Evolutionary conservation across 2,329 filamentous ascomycete species (phyloP), one percentile per base, ranked within the genome.

Genomic region (Colletotrichum sp.): DNA sequence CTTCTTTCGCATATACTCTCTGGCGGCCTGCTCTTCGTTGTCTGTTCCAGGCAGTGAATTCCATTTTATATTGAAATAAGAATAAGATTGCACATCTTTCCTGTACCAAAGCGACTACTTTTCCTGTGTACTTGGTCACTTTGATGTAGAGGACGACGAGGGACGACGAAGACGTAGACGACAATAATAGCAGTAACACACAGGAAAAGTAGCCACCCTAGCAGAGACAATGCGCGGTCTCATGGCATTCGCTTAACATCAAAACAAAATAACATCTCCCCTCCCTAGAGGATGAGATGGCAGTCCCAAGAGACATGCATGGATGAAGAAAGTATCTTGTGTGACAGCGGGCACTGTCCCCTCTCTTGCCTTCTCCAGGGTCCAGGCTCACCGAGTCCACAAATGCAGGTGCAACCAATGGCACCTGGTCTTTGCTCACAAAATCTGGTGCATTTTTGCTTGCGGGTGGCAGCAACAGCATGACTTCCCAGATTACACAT

Each of bases 401-500:
- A 57, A 52, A n/a, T 44, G 70, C 26, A 36, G 36, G 30, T 60
- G 34, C 65, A 60, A 39, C 74, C 64, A 76, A 76, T 75, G 24
- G 64, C 69, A 73, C 44, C 12, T 13, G n/a, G 74, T 60, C 64
- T 44, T 64, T 52, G 26, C 73, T 75, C 55, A 62, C 69, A 75
- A 75, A 75, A 75, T 72, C 39, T 68, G 72, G 69, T 72, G 73
- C 44, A 64, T 75, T 75, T 75, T 75, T 73, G 32, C 64, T 59
- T 59, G 73, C 32, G 44, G 55, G 64, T 64, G 70, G 64, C 66
- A 60, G 34, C 70, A 74, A 69, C 74, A 52, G 65, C 65, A 65
- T 69, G 71, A 69, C 74, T 76, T 74, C 32, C 57, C 64, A 62
- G 44, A 76, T 76, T 62, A 64, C 70, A 73, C 70, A 65, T 67